Evolutionary conservation across 2,329 filamentous ascomycete genomes (phyloP).

Genomic region (Colletotrichum destructivum): DNA sequence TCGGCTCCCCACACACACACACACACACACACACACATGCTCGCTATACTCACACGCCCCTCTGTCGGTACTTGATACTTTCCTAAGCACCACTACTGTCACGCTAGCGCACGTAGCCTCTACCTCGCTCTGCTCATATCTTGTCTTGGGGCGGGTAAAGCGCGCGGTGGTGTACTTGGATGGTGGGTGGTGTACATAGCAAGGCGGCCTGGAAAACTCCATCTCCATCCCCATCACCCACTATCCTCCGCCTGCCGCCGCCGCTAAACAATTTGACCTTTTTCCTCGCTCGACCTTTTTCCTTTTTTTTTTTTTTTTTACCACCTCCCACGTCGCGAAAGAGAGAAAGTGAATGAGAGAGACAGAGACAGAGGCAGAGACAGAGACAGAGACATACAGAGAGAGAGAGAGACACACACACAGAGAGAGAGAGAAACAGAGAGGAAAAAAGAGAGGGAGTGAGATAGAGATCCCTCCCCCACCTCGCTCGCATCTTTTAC

Average conservation of each 20-base stretch:
- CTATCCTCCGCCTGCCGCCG: slow-evolving; percentile 18
- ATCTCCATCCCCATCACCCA: slow-evolving; percentile 21
- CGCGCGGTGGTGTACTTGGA: slow-evolving; percentile 13
- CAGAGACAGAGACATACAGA: no score
- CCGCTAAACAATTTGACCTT: slow-evolving; percentile 27
- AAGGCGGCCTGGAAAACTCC: slow-evolving; percentile 9
- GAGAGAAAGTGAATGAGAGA: no score
- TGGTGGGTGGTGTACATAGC: no score
- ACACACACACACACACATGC: no score
- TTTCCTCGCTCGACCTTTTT: slow-evolving; percentile 22
- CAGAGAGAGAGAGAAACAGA: no score
- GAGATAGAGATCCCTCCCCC: slow-evolving; percentile 42
- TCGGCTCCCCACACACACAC: background rate
- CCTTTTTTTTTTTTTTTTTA: background rate
- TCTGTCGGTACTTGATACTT: slow-evolving; percentile 9
- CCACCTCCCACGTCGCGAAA: slow-evolving; percentile 41
- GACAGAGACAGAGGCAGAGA: no score
- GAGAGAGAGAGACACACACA: no score
- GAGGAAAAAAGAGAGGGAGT: no score
- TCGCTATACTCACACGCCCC: background rate
- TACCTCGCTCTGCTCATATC: slow-evolving; percentile 21
- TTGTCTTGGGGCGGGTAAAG: slow-evolving; percentile 17
- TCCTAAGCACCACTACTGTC: background rate
- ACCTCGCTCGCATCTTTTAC: slow-evolving; percentile 45
- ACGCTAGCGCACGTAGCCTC: background rate